Percentiles rank a stretch among this genome's conserved stretches.
phyloP scores from a whole-genome alignment of 495 filamentous ascomycete genomes.

The Xylaria longipes region DNA sequence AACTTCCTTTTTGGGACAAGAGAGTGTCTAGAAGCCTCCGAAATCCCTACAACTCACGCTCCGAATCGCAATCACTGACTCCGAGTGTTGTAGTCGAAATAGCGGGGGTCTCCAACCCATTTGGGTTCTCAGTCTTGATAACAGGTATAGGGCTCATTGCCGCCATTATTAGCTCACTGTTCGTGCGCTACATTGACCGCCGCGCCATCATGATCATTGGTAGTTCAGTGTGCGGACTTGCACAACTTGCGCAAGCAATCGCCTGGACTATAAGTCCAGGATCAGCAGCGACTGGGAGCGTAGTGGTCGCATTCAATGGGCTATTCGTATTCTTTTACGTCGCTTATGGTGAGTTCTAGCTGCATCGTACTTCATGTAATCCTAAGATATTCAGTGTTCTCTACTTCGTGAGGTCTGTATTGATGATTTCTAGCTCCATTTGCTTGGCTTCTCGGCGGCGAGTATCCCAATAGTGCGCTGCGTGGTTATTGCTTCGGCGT shows the following conservation, averaged over 20 bases:
- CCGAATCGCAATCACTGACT: neutral
- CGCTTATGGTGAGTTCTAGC: constrained; percentile 38
- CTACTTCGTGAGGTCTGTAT: neutral
- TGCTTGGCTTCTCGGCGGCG: constrained; percentile 60
- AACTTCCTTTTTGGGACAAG: no score
- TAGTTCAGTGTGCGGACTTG: constrained; percentile 53
- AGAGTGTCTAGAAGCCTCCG: neutral
- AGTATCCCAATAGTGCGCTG: constrained; percentile 54
- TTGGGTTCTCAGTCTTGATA: constrained; percentile 57
- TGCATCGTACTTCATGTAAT: neutral
- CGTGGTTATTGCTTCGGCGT: constrained; percentile 57
- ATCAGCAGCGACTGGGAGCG: constrained; percentile 45
- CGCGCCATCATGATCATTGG: constrained; percentile 56
- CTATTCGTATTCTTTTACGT: constrained; percentile 50
- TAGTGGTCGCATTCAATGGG: constrained; percentile 52
- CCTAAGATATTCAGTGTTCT: neutral
- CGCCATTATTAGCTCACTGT: constrained; percentile 51
- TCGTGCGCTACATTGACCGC: constrained; percentile 55
- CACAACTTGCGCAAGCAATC: constrained; percentile 54
- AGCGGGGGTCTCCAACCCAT: constrained; percentile 56
- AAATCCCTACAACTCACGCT: neutral
- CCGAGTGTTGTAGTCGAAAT: constrained; percentile 44
- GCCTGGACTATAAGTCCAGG: constrained; percentile 55
- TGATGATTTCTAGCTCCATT: constrained; percentile 44
- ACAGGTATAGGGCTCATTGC: constrained; percentile 56